These are phyloP conservation scores for Urostyla sp. DNA, from an alignment of 73 alveolate species.

Conservation along the genomic window DNA sequence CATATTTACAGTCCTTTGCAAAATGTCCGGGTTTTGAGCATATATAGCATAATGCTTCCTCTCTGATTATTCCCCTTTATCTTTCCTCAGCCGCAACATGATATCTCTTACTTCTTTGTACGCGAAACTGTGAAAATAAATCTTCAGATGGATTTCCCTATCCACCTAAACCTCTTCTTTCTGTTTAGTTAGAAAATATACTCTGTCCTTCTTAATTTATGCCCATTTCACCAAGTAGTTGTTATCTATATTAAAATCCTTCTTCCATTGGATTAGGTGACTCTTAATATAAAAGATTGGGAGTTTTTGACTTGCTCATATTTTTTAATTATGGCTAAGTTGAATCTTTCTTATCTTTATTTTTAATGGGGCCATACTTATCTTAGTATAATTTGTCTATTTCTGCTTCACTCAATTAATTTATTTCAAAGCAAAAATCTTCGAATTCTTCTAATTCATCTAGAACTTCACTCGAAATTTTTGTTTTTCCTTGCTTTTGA, in stretches of 20 bases:
- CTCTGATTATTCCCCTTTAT: conserved; percentile 30
- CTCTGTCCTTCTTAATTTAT: conserved; percentile 23
- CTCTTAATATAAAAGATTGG: no score
- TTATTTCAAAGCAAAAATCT: no score
- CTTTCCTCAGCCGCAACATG: conserved; percentile 55
- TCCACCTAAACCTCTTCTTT: background rate
- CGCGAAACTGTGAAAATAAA: conserved; percentile 5
- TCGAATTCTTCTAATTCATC: no score
- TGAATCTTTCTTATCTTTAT: background rate
- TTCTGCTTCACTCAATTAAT: background rate
- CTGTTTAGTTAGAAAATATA: background rate
- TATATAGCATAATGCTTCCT: conserved; percentile 27
- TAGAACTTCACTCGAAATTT: no score
- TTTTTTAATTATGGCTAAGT: no score
- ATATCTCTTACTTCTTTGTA: conserved; percentile 30
- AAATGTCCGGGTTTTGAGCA: conserved; percentile 44
- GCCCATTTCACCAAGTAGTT: conserved; percentile 30
- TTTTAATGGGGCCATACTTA: background rate
- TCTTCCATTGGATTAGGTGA: background rate
- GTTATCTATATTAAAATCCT: background rate
- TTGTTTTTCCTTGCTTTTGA: no score
- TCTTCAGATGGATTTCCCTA: background rate
- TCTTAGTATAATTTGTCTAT: background rate
- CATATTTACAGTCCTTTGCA: conserved; percentile 42
- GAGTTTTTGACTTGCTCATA: no score